A percentile compares a stretch with the other conserved stretches of the same genome.
These are phyloP conservation scores for Actinomortierella ambigua DNA, from an alignment of 371 early-diverging fungal species.

Conservation along the genomic window DNA sequence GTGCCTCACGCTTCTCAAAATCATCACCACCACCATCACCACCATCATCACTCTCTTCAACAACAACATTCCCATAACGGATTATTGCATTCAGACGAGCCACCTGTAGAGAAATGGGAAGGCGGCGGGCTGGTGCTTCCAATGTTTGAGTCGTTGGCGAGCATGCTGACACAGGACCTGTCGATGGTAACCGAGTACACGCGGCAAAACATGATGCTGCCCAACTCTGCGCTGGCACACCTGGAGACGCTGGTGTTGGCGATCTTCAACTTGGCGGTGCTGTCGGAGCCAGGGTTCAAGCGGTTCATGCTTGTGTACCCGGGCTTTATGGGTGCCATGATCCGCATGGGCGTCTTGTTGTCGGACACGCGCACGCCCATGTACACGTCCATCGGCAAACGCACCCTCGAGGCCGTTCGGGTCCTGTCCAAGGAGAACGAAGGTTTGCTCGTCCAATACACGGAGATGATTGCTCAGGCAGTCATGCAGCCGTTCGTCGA, in stretches of 20 bases:
- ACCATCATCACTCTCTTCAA: conserved; percentile 14
- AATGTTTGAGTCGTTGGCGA: conserved; percentile 53
- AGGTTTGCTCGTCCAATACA: conserved; percentile 40
- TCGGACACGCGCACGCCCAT: conserved; percentile 54
- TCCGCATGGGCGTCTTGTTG: conserved; percentile 55
- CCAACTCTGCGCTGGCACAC: conserved; percentile 51
- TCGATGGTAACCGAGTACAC: conserved; percentile 20
- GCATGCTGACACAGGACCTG: conserved; percentile 52
- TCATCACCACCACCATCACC: conserved; percentile 4
- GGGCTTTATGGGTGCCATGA: conserved; percentile 51
- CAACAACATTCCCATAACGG: conserved; percentile 30
- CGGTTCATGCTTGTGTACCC: conserved; percentile 47
- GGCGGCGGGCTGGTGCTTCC: conserved; percentile 41
- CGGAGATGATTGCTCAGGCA: conserved; percentile 42
- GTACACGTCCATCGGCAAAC: conserved; percentile 34
- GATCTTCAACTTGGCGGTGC: conserved; percentile 55
- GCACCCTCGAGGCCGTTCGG: conserved; percentile 39
- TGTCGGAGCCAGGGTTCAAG: conserved; percentile 47
- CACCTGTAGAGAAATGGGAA: conserved; percentile 47
- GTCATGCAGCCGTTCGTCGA: conserved; percentile 42
- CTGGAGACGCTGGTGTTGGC: conserved; percentile 61
- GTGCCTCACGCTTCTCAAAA: not conserved
- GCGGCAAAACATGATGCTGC: conserved; percentile 8
- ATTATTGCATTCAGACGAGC: conserved; percentile 26
- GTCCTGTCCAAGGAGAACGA: conserved; percentile 43